phyloP scores from a whole-genome alignment of 2,329 filamentous ascomycete species.

The Colletotrichum sojae region DNA sequence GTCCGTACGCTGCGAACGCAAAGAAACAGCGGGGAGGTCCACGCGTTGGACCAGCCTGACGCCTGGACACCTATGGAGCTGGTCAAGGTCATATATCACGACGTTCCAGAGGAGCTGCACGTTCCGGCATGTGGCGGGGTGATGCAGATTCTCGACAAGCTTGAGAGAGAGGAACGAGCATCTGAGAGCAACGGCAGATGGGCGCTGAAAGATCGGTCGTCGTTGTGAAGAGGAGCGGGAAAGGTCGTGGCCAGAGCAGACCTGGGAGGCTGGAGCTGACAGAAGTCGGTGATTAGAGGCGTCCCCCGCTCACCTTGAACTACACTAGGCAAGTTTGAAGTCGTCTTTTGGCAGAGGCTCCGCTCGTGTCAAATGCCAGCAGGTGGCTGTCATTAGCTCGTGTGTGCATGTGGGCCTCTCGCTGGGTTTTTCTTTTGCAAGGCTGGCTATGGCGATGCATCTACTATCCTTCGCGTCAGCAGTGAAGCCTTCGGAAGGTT shows the following conservation, averaged over 20 bases:
- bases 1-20: constrained; percentile 69
- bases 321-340: not conserved
- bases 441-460: not conserved
- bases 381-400: not conserved
- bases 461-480: not conserved
- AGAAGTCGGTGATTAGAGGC: not conserved
- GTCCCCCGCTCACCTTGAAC: not conserved
- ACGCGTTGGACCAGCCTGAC: constrained; percentile 45
- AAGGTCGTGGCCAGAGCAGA: too few relatives aligned
- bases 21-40: constrained; percentile 45
- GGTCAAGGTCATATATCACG: constrained; percentile 88
- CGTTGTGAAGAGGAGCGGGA: constrained; percentile 49
- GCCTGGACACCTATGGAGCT: constrained; percentile 82
- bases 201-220: constrained; percentile 59
- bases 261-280: too few relatives aligned
- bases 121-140: constrained; percentile 82
- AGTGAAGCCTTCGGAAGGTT: constrained; percentile 26
- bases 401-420: not conserved
- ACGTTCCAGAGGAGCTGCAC: constrained; percentile 83
- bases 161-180: constrained; percentile 81
- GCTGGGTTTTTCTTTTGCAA: not conserved
- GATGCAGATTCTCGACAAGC: constrained; percentile 83
- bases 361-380: not conserved
- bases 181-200: constrained; percentile 55
- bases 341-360: not conserved